Base-by-base conservation (phyloP, 2,329 filamentous ascomycete species). In the Trichophaea hybrida region DNA sequence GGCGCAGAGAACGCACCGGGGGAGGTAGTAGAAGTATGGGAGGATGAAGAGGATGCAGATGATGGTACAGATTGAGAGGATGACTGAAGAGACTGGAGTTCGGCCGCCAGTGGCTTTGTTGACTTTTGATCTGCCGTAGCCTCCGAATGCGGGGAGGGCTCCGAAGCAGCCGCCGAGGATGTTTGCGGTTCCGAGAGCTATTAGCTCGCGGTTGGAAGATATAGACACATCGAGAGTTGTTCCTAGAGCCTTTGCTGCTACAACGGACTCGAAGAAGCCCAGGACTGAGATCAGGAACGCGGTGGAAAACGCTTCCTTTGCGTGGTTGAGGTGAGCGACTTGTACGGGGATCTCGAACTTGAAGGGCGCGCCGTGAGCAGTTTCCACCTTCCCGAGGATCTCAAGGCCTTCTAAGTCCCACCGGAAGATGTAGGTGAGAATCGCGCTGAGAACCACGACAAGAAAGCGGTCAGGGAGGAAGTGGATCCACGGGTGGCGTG, bases 251-350 rank as follows among this genome's bases (percentile, higher is more conserved):
- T 97, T 97, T 38, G 93, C 93, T 1, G 93, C 93, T 10, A 98
- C 89, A 0, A 89, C 95, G 2, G 88, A 95, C 72, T 98, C 93
- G 68, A 98, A 98, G 73, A 98, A 98, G n/a, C 93, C 93, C 0
- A 98, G 82, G 31, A 98, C 77, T 0, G 90, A 88, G 65, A 98
- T 95, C 57, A 97, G 77, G 69, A 98, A 95, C 0, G 88, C 86
- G 0, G 93, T 97, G 55, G 87, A 84, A 78, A 97, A 85, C 40
- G 88, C 86, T 63, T 88, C 85, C 24, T 86, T 84, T 57, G 94
- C 86, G 70, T 96, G 85, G 31, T 81, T 78, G 76, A 97, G 83
- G 67, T 94, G 81, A 4, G 80, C 77, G 1, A 80, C 74, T 64
- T 83, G 81, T 69, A 96, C 93, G 0, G 93, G 91, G 78, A 90